A percentile compares a stretch with the other conserved stretches of the same genome.
Conservation (phyloP, 257 asterid genomes). For the Solanum neorickii region DNA sequence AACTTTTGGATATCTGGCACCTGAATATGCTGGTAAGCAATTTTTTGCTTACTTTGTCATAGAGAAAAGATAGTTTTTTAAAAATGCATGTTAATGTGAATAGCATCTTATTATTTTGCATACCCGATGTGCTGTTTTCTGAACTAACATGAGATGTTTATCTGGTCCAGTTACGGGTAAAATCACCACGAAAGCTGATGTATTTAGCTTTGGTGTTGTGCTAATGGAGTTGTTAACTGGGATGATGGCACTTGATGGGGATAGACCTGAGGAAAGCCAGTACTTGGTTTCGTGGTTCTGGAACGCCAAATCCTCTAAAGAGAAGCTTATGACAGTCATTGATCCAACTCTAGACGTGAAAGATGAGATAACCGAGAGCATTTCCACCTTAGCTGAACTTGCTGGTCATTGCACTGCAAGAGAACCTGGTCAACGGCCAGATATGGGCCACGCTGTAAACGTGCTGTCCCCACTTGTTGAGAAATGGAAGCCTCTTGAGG, state of each 20-base stretch:
- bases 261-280: conserved; percentile 79
- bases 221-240: conserved; percentile 90
- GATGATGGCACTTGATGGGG: conserved; percentile 63
- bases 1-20: conserved; percentile 86
- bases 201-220: conserved; percentile 85
- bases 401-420: conserved; percentile 91
- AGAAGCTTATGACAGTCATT: conserved; percentile 50
- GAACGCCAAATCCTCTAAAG: conserved; percentile 49
- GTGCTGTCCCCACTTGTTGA: conserved; percentile 64
- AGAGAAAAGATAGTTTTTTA: not conserved
- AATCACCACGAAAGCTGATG: conserved; percentile 81
- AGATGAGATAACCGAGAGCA: conserved; percentile 44
- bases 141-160: not conserved
- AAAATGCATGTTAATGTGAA: not conserved
- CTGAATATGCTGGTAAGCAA: conserved; percentile 77
- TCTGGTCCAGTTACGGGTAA: conserved; percentile 62
- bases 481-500: conserved; percentile 70
- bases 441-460: conserved; percentile 77
- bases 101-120: not conserved
- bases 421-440: conserved; percentile 82
- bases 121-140: not conserved
- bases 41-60: not conserved
- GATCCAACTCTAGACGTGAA: conserved; percentile 45
- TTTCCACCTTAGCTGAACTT: conserved; percentile 60
- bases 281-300: conserved; percentile 84